Percentiles rank a stretch among this genome's conserved stretches.
Conservation (phyloP, 169 alveolate genomes). For the Babesia bovis region DNA sequence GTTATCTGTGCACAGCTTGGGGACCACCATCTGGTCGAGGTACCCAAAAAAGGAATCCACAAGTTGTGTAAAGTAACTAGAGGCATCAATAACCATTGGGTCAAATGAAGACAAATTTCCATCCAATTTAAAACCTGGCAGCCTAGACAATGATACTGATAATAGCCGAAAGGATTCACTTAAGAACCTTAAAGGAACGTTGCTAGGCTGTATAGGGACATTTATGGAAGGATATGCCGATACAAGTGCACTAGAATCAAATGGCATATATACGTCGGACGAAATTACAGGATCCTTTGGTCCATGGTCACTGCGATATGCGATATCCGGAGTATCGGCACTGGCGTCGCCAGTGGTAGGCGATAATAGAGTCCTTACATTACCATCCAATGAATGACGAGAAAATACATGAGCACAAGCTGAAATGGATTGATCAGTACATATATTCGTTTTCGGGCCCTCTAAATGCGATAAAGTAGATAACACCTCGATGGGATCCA, state of each 20-base stretch:
- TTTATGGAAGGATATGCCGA: conserved; percentile 2
- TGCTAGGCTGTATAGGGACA: conserved; percentile 15
- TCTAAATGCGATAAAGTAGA: background rate
- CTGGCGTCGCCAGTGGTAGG: background rate
- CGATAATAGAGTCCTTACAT: background rate
- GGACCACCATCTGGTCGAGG: conserved; percentile 23
- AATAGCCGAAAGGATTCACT: conserved; percentile 32
- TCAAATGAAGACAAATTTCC: background rate
- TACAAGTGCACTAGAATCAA: background rate
- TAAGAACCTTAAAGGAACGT: conserved; percentile 1
- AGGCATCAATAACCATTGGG: conserved; percentile 1
- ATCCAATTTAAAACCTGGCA: conserved; percentile 15
- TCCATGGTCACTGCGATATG: too few relatives aligned
- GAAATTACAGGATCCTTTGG: too few relatives aligned
- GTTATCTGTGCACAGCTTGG: background rate
- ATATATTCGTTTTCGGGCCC: too few relatives aligned
- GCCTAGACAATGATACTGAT: background rate
- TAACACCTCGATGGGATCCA: conserved; percentile 20
- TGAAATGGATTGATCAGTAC: too few relatives aligned
- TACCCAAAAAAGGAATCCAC: conserved; percentile 18
- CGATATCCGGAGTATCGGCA: too few relatives aligned
- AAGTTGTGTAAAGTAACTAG: conserved; percentile 4
- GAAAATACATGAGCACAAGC: background rate
- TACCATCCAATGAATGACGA: background rate
- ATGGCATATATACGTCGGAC: background rate